Percentiles rank a stretch among this genome's conserved stretches.
Conservation (phyloP, 164 flowering plant genomes). For the Piper longum region DNA sequence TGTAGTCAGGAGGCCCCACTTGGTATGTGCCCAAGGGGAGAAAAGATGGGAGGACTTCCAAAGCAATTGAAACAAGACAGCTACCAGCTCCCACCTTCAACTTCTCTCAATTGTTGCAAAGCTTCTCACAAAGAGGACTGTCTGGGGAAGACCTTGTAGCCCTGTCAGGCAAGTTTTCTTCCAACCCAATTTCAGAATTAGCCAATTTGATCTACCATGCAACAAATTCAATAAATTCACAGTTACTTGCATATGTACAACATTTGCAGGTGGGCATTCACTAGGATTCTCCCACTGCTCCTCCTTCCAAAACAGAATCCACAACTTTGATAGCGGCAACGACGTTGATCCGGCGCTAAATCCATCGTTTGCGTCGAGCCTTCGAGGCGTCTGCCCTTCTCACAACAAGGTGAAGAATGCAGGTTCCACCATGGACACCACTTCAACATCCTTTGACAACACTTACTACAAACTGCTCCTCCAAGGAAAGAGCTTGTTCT, state of each 20-base stretch:
- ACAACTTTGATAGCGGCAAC: conserved; percentile 38
- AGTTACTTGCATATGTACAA: neutral
- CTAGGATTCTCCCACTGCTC: conserved; percentile 83
- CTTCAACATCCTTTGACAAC: conserved; percentile 43
- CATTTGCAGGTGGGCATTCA: conserved; percentile 59
- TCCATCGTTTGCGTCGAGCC: conserved; percentile 40
- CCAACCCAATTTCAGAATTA: neutral
- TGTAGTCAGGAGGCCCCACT: conserved; percentile 72
- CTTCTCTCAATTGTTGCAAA: conserved; percentile 56
- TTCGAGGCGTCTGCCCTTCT: conserved; percentile 37
- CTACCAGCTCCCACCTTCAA: conserved; percentile 68
- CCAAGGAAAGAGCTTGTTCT: conserved; percentile 45
- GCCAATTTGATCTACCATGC: neutral
- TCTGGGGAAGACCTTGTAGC: conserved; percentile 58
- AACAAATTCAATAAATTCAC: conserved; percentile 2
- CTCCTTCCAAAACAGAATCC: conserved; percentile 73
- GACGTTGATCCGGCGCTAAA: conserved; percentile 53
- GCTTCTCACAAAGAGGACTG: conserved; percentile 73
- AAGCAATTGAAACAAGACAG: conserved; percentile 48
- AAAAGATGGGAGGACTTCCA: conserved; percentile 68
- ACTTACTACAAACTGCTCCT: conserved; percentile 50
- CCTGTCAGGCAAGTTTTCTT: conserved; percentile 39
- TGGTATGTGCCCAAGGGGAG: conserved; percentile 90
- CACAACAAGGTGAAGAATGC: conserved; percentile 50
- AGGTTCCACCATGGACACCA: conserved; percentile 40